Evolutionary conservation across 306 rosid genomes (phyloP), one percentile per base, ranked within the genome.

Genomic region (Cicer chorassanicum): DNA sequence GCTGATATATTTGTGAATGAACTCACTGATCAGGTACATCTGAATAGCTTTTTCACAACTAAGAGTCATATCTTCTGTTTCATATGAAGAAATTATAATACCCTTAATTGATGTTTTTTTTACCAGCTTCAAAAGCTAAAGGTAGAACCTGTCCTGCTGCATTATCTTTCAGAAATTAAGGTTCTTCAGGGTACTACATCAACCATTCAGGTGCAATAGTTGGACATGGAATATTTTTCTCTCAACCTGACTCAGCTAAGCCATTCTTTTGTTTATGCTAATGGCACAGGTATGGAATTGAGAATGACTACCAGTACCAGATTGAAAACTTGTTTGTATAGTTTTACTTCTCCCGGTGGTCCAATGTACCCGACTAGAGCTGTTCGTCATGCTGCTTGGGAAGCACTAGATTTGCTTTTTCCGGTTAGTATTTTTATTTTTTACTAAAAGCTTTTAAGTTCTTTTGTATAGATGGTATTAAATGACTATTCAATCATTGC

Each of bases 331-430:
- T 92, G 98, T 81, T 79, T 95, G 78, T 92, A 94, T 68, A 95
- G 99, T 80, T 90, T 90, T 88, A 92, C 99, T 57, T 85, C 96
- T 78, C 99, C 98, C 0, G 99, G 99, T 61, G 98, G 99, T 53
- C 98, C 99, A 41, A 76, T 95, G 98, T 95, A 95, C 73, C 97
- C 99, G 9, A 95, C 99, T 64, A 88, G 99, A 86, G 92, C 89
- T 12, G 96, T 95, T 54, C 98, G 99, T 8, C 99, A 95, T 87
- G 99, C 99, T 72, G 99, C 99, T 42, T 92, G 99, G 99, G 96
- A 87, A 72, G 90, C 98, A 42, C 74, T 95, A 46, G 99, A 95
- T 89, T 84, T 87, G 4, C 92, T 95, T 46, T 95, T 90, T 65
- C 98, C 98, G 7, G 99, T 92, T 78, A 85, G 98, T 86, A 38